Evolutionary conservation across 495 filamentous ascomycete genomes (phyloP).

Genomic region (Lasiosphaeria hispida): DNA sequence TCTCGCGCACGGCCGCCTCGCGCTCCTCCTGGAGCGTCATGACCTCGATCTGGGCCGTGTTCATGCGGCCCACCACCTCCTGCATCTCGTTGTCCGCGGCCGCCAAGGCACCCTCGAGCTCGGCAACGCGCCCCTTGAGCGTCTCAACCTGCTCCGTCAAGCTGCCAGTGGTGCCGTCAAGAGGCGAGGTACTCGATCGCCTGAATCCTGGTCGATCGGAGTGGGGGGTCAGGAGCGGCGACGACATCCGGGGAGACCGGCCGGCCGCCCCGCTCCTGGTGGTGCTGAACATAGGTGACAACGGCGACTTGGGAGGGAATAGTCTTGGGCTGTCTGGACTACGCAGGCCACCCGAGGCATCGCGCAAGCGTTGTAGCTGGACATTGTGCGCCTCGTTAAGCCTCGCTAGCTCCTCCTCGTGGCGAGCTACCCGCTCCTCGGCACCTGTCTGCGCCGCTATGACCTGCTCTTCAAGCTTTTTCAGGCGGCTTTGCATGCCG

Average conservation of each 20-base stretch:
- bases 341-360: constrained; percentile 32
- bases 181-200: constrained; percentile 38
- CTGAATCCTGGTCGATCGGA: constrained; percentile 23
- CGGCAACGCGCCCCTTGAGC: constrained; percentile 60
- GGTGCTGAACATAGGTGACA: constrained; percentile 60
- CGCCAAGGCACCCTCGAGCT: constrained; percentile 77
- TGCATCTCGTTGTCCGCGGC: constrained; percentile 93
- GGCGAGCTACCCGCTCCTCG: constrained; percentile 75
- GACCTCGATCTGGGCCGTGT: constrained; percentile 90
- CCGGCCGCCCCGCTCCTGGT: constrained; percentile 22
- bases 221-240: constrained; percentile 21
- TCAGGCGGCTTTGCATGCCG: constrained; percentile 73
- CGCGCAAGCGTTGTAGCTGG: constrained; percentile 75
- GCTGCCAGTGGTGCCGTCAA: constrained; percentile 36
- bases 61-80: constrained; percentile 89
- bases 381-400: constrained; percentile 74
- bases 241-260: constrained; percentile 50
- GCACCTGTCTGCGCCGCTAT: constrained; percentile 79
- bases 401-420: constrained; percentile 79
- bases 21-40: constrained; percentile 86
- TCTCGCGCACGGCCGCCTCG: constrained; percentile 82
- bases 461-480: constrained; percentile 78
- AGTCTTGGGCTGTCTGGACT: constrained; percentile 41
- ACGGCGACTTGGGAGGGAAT: constrained; percentile 55
- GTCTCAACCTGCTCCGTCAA: constrained; percentile 67